Percentiles rank a stretch among this genome's conserved stretches.
Evolutionary conservation across 2,329 filamentous ascomycete genomes (phyloP).

Genomic region (Penicillium vulpinum): DNA sequence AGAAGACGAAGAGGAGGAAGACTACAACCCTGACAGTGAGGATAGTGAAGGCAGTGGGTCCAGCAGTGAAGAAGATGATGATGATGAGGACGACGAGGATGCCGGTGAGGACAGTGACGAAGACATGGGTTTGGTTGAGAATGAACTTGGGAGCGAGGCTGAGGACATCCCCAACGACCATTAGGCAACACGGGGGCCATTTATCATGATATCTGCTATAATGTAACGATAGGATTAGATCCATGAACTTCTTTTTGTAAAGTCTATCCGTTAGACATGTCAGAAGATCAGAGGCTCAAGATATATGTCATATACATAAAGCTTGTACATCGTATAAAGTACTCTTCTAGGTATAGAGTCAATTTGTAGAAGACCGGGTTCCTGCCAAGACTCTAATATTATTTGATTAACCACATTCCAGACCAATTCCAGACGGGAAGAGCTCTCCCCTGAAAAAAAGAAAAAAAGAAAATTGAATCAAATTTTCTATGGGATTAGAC

Average conservation of each 20-base stretch:
- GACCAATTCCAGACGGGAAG: constrained; percentile 17
- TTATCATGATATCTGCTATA: background rate
- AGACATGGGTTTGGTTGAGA: constrained; percentile 39
- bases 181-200: constrained; percentile 6
- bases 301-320: background rate
- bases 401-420: constrained; percentile 26
- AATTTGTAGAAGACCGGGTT: background rate
- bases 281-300: constrained; percentile 14
- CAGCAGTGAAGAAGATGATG: constrained; percentile 44
- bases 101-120: constrained; percentile 32
- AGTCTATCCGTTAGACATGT: constrained; percentile 24
- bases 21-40: constrained; percentile 54
- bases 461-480: background rate
- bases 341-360: background rate
- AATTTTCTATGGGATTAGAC: background rate
- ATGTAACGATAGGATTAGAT: background rate
- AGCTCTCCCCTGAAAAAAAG: constrained; percentile 18
- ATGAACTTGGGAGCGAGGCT: constrained; percentile 48
- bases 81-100: constrained; percentile 31
- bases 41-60: constrained; percentile 51
- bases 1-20: constrained; percentile 52
- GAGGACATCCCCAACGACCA: constrained; percentile 40
- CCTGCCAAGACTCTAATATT: constrained; percentile 25
- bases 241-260: background rate
- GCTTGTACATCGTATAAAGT: background rate